A percentile compares a stretch with the other conserved stretches of the same genome.
Conservation (phyloP, 2,329 filamentous ascomycete species). For the Alternaria triticimaculans region DNA sequence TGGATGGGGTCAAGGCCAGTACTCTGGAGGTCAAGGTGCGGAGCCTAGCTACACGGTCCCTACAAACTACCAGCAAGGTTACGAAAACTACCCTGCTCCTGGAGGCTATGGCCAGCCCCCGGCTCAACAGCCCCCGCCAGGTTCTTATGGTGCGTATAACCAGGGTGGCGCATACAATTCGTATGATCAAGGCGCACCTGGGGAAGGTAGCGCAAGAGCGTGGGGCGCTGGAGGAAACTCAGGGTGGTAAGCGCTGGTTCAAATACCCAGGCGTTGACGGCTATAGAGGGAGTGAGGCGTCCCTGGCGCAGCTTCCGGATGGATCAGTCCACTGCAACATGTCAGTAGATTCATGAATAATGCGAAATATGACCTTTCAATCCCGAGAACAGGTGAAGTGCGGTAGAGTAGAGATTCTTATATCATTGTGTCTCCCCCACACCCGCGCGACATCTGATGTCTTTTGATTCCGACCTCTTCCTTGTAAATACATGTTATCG, state of each 20-base stretch:
- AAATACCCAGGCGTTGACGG: background rate
- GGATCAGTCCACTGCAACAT: background rate
- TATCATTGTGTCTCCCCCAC: conserved; percentile 15
- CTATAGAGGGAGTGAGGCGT: background rate
- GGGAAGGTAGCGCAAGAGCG: conserved; percentile 28
- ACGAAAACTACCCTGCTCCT: conserved; percentile 34
- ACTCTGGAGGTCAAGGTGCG: conserved; percentile 38
- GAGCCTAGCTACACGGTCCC: conserved; percentile 44
- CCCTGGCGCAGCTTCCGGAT: background rate
- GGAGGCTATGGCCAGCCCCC: conserved; percentile 26
- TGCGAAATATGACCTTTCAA: conserved; percentile 2
- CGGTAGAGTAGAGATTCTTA: conserved; percentile 28
- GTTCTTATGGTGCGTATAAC: conserved; percentile 31
- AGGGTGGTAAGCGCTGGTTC: conserved; percentile 26
- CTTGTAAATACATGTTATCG: conserved; percentile 24
- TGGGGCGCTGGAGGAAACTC: conserved; percentile 42
- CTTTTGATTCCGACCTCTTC: conserved; percentile 3
- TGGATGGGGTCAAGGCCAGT: conserved; percentile 41
- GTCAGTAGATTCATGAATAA: conserved; percentile 4
- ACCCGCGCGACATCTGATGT: background rate
- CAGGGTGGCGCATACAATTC: conserved; percentile 25
- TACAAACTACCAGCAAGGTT: conserved; percentile 48
- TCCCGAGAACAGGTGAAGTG: background rate
- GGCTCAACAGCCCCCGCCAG: conserved; percentile 21
- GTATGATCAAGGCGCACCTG: conserved; percentile 25